Base-by-base conservation (phyloP, 305 asterid species). In the Fraxinus paxiana region DNA sequence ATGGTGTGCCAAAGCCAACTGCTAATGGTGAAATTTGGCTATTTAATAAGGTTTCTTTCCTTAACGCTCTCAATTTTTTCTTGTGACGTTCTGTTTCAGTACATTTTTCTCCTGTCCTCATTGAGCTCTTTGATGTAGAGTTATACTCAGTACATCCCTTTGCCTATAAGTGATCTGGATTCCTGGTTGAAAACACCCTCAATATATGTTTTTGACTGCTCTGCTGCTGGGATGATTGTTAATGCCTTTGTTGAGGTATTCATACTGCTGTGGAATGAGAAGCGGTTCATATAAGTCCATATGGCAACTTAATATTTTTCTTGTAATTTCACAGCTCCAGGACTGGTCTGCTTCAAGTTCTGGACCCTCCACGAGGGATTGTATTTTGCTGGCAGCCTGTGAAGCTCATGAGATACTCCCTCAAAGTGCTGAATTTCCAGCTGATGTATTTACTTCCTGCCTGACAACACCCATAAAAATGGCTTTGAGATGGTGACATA, bases 1-100 rank as follows among this genome's bases (percentile, higher is more conserved):
- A 96, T 88, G 99, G 99, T 81, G 99, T 96, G 84, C 99, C 99
- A 56, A 94, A 94, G 91, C 99, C 99, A 71, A 94, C 99, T 12
- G 89, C 95, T 12, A 96, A 88, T 85, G 99, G 99, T 84, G 99
- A 96, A 94, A 94, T 96, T 80, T 96, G 99, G 99, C 90, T 96
- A 80, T 96, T 92, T 82, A 96, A 96, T 82, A 96, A 92, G 99
- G 99, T 96, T 74, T 26, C 3, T 78, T 46, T 13, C 46, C 48
- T 37, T 80, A 5, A 54, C 69, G 69, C 83, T 38, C 48, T 81
- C 81, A 76, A 41, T 77, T 17, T 72, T 71, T 75, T 38, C 31
- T 54, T 77, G 33, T 73, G 41, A 10, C 71, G 78, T 12, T 67
- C 38, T 83, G 56, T 10, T 41, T 26, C 20, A 22, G 78, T 74